phyloP scores from a whole-genome alignment of 2,329 filamentous ascomycete genomes.

The Drechslerella stenobrocha region DNA sequence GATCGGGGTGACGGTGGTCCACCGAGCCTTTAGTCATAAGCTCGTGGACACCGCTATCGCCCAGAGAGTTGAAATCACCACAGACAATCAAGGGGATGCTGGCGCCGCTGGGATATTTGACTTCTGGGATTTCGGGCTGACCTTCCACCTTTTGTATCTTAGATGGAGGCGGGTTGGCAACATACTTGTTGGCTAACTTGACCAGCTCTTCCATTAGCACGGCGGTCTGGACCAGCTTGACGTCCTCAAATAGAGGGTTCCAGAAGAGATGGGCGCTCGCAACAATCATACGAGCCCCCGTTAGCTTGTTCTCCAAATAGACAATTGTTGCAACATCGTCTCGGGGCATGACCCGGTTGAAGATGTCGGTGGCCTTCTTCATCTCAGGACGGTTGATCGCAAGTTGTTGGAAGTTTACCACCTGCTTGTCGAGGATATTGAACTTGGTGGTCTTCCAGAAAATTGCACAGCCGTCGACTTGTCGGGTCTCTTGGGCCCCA shows the following conservation, averaged over 20 bases:
- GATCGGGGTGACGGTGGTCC: constrained; percentile 75
- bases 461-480: constrained; percentile 93
- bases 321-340: constrained; percentile 93
- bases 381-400: constrained; percentile 95
- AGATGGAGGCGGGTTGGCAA: constrained; percentile 54
- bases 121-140: constrained; percentile 59
- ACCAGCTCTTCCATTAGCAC: constrained; percentile 91
- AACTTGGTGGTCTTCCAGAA: constrained; percentile 97
- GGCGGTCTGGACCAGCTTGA: constrained; percentile 94
- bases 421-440: constrained; percentile 87
- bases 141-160: constrained; percentile 54
- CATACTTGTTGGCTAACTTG: constrained; percentile 82
- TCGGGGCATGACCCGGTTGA: constrained; percentile 97
- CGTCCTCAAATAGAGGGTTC: constrained; percentile 87
- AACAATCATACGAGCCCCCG: constrained; percentile 87
- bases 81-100: constrained; percentile 90
- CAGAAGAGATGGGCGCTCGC: constrained; percentile 94
- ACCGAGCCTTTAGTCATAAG: constrained; percentile 80
- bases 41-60: constrained; percentile 86
- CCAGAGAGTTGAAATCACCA: constrained; percentile 92
- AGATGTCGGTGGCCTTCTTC: constrained; percentile 96
- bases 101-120: constrained; percentile 78
- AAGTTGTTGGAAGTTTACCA: constrained; percentile 87
- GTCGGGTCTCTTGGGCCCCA: constrained; percentile 81
- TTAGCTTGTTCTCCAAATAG: constrained; percentile 88